Evolutionary conservation across 495 filamentous ascomycete genomes (phyloP).

Genomic region (Cercophora samala): DNA sequence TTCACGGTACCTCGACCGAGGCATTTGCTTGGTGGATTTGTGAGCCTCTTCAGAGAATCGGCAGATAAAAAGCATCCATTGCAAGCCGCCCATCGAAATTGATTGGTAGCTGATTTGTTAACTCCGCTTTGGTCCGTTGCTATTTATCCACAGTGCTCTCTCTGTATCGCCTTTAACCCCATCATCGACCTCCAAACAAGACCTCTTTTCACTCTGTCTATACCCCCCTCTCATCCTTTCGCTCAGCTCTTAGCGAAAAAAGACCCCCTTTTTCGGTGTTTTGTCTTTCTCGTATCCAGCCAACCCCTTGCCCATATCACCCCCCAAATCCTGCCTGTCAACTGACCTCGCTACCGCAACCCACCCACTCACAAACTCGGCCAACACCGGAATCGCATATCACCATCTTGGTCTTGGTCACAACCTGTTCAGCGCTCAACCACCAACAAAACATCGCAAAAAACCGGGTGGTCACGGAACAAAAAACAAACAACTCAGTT

Average conservation of each 20-base stretch:
- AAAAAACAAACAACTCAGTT: conserved; percentile 5
- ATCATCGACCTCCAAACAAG: neutral
- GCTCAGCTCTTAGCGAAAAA: too few relatives aligned
- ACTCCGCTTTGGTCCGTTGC: neutral
- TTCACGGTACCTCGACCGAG: neutral
- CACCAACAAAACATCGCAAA: neutral
- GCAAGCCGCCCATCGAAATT: neutral
- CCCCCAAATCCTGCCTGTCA: neutral
- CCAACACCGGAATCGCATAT: neutral
- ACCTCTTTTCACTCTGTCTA: too few relatives aligned
- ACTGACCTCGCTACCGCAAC: neutral
- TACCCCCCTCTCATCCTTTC: too few relatives aligned
- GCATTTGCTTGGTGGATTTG: neutral
- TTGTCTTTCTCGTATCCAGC: neutral
- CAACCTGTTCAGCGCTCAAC: neutral
- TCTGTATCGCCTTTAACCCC: neutral
- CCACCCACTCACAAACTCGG: neutral
- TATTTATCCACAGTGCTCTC: neutral
- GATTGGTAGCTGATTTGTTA: neutral
- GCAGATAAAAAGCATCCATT: neutral
- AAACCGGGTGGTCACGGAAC: neutral
- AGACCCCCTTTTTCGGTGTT: too few relatives aligned
- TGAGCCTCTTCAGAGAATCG: neutral
- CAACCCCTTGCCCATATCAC: neutral
- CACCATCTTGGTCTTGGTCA: neutral